These are phyloP conservation scores for Rhizoclosmatium globosum DNA, from an alignment of 192 early-diverging fungal species.

Conservation along the genomic window DNA sequence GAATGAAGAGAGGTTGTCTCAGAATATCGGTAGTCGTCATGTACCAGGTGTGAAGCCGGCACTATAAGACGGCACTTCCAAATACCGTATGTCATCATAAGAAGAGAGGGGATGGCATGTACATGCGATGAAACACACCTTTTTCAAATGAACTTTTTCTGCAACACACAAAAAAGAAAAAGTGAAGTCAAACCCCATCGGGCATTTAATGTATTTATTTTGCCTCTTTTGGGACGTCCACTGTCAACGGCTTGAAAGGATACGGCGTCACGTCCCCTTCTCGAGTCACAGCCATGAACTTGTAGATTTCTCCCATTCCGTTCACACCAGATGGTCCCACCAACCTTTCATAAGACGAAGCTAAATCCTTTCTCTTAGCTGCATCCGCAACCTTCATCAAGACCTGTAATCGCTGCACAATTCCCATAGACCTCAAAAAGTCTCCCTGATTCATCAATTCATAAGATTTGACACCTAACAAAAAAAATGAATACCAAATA, in stretches of 20 bases:
- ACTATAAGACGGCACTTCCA: conserved; percentile 38
- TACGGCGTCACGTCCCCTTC: conserved; percentile 33
- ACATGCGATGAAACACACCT: not conserved
- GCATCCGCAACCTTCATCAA: conserved; percentile 67
- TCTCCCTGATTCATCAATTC: conserved; percentile 85
- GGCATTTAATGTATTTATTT: not conserved
- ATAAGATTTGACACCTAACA: conserved; percentile 40
- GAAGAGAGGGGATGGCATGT: not conserved
- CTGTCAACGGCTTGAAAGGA: conserved; percentile 38
- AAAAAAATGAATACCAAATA: not conserved
- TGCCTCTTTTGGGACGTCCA: not conserved
- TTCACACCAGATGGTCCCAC: conserved; percentile 66
- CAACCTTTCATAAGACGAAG: conserved; percentile 76
- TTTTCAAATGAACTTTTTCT: not conserved
- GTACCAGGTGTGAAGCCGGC: conserved; percentile 25
- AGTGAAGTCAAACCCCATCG: not conserved
- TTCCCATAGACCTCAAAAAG: conserved; percentile 81
- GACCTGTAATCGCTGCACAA: conserved; percentile 74
- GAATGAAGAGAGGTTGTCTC: not conserved
- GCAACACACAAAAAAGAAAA: not conserved
- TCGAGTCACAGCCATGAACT: conserved; percentile 55
- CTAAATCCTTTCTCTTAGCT: conserved; percentile 66
- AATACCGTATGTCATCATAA: conserved; percentile 39
- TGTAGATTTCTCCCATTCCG: conserved; percentile 89
- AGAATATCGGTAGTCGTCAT: conserved; percentile 34